Evolutionary conservation across 495 filamentous ascomycete genomes (phyloP).

Genomic region (Wilcoxina mikolae): DNA sequence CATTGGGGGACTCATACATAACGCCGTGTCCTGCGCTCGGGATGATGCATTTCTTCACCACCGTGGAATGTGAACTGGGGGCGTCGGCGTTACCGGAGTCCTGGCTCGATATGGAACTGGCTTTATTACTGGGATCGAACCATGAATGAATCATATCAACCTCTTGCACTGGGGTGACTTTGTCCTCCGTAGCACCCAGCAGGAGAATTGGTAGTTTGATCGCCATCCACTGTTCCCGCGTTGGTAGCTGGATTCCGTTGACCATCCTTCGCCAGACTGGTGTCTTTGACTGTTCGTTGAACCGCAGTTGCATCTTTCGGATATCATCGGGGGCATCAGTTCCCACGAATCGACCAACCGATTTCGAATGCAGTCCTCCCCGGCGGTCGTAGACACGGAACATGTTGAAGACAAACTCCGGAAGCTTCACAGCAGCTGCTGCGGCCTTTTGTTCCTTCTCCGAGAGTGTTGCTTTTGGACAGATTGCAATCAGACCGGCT

Average conservation of each 20-base stretch:
- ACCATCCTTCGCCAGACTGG: constrained; percentile 76
- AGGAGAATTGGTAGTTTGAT: constrained; percentile 61
- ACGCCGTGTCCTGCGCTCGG: constrained; percentile 72
- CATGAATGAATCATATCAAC: constrained; percentile 52
- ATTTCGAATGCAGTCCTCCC: constrained; percentile 61
- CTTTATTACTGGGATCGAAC: constrained; percentile 33
- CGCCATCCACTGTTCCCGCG: constrained; percentile 51
- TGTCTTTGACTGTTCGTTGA: constrained; percentile 69
- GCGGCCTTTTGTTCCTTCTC: constrained; percentile 39
- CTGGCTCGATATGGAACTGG: constrained; percentile 15
- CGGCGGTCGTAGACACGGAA: constrained; percentile 68
- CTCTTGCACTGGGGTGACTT: constrained; percentile 54
- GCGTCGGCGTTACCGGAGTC: background rate
- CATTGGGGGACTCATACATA: constrained; percentile 63
- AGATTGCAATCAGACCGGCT: constrained; percentile 63
- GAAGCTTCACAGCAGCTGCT: constrained; percentile 47
- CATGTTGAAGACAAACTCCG: constrained; percentile 56
- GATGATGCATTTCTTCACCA: constrained; percentile 56
- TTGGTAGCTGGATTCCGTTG: constrained; percentile 50
- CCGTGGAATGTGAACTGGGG: background rate
- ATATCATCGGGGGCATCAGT: constrained; percentile 55
- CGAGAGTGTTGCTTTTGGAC: constrained; percentile 52
- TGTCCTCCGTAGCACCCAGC: constrained; percentile 62
- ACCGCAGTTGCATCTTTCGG: constrained; percentile 62
- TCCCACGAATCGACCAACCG: constrained; percentile 69